These are phyloP conservation scores for Torrubiella hemipterigena DNA, from an alignment of 2,329 filamentous ascomycete genomes.

Conservation along the genomic window DNA sequence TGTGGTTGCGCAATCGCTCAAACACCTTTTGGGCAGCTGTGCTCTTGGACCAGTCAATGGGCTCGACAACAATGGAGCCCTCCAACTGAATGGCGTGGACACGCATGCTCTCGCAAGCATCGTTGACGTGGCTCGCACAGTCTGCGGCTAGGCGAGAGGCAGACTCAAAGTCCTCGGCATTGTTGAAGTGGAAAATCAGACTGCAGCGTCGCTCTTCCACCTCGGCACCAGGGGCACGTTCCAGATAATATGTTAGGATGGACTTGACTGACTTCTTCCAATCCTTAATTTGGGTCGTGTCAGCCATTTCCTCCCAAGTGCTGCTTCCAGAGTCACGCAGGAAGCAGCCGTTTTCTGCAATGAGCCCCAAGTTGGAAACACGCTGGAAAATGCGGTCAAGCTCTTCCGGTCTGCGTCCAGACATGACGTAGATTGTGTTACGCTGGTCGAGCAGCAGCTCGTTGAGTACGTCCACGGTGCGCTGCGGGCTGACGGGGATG, in stretches of 20 bases:
- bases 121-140: constrained; percentile 90
- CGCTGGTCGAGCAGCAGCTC: constrained; percentile 68
- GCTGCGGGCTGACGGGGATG: constrained; percentile 71
- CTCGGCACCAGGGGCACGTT: constrained; percentile 77
- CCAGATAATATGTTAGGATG: constrained; percentile 81
- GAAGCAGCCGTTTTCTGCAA: constrained; percentile 92
- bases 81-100: constrained; percentile 77
- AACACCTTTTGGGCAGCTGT: constrained; percentile 70
- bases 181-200: constrained; percentile 81
- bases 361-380: constrained; percentile 73
- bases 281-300: constrained; percentile 53
- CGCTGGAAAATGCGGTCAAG: constrained; percentile 76
- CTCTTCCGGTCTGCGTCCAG: constrained; percentile 74
- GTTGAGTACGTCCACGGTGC: constrained; percentile 70
- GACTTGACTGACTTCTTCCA: constrained; percentile 80
- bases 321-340: constrained; percentile 57
- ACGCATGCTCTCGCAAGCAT: constrained; percentile 71
- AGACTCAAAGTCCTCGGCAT: constrained; percentile 62
- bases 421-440: constrained; percentile 92
- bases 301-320: constrained; percentile 68
- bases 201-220: constrained; percentile 89
- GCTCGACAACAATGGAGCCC: constrained; percentile 72
- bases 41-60: constrained; percentile 76
- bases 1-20: constrained; percentile 36
- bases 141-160: constrained; percentile 75